Evolutionary conservation across 75 land plant species (phyloP), one percentile per base, ranked within the genome.

Genomic region (Pinus albicaulis): DNA sequence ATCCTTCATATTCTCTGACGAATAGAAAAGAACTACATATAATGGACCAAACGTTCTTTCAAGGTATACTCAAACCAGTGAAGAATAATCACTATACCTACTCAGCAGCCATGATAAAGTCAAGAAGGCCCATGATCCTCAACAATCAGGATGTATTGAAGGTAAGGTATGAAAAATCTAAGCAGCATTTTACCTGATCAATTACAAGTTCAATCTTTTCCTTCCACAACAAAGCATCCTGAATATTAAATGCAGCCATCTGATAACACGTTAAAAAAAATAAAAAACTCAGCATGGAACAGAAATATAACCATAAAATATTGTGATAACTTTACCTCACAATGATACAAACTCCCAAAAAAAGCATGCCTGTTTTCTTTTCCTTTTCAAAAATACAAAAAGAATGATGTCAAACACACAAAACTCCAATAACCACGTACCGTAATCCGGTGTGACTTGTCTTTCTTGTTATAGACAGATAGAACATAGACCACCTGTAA

Each of bases 191-290:
- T 14, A 95, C 95, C 92, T 87, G 93, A 65, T 95, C 98, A 77
- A 95, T 95, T 17, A 95, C 93, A 57, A 34, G 70, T 78, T 95
- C 95, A 76, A 95, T 87, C 59, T 89, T 93, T 79, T 92, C 95
- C 72, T 90, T 95, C 98, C 98, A 95, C 15, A 76, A 74, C 26
- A 85, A 64, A 24, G 95, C 88, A 22, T 95, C 98, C 83, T 90
- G 95, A 56, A 95, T 84, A 72, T 87, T 87, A 63, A 90, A 89
- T 64, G 98, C 89, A 68, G 93, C 98, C 98, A 95, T 95, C 98
- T 95, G 81, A 7, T 66, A 73, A 41, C 83, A 68, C 19, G 22
- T 66, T 20, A 57, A 41, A 77, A 52, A 78, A 15, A 16, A 19
- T 12, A 74, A 65, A 22, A 74, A 62, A 24, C 4, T 59, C 55